A percentile compares a stretch with the other conserved stretches of the same genome.
Evolutionary conservation across 2,329 filamentous ascomycete genomes (phyloP).

Genomic region (Clarireedia paspali): DNA sequence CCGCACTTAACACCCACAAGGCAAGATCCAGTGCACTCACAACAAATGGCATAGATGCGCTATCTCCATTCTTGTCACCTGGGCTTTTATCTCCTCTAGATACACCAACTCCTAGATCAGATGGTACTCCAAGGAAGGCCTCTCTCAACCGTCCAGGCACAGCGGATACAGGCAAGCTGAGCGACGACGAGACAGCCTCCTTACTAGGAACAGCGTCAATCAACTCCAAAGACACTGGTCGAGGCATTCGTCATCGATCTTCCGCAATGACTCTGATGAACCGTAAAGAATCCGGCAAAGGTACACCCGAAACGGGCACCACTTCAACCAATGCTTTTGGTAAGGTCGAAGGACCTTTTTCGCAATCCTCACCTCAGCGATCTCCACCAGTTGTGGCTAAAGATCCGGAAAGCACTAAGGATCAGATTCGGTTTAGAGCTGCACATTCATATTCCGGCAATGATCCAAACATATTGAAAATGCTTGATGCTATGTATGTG

Average conservation of each 20-base stretch:
- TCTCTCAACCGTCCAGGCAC: slow-evolving; percentile 10
- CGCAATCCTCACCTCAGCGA: slow-evolving; percentile 25
- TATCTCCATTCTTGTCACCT: slow-evolving; percentile 21
- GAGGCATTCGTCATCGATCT: slow-evolving; percentile 46
- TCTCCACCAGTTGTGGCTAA: slow-evolving; percentile 33
- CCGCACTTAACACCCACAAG: slow-evolving; percentile 44
- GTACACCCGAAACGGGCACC: slow-evolving; percentile 56
- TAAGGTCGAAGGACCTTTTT: slow-evolving; percentile 47
- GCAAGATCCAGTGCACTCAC: slow-evolving; percentile 32
- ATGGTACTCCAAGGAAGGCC: slow-evolving; percentile 14
- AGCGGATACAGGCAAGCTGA: slow-evolving; percentile 15
- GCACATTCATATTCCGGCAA: slow-evolving; percentile 83
- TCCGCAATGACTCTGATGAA: slow-evolving; percentile 57
- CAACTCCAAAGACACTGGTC: slow-evolving; percentile 29
- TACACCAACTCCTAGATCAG: slow-evolving; percentile 8
- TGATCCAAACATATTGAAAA: slow-evolving; percentile 58
- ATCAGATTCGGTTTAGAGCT: slow-evolving; percentile 44
- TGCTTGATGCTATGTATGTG: slow-evolving; percentile 79
- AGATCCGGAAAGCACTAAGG: slow-evolving; percentile 28
- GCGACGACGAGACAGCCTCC: slow-evolving; percentile 28
- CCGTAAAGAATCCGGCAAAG: slow-evolving; percentile 49
- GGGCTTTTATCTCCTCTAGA: slow-evolving; percentile 19
- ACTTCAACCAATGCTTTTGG: slow-evolving; percentile 58
- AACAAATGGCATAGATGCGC: slow-evolving; percentile 13
- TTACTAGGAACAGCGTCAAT: slow-evolving; percentile 23